Percentiles rank a stretch among this genome's conserved stretches.
phyloP scores from a whole-genome alignment of 2,329 filamentous ascomycete species.

The Paecilomyces formosus region DNA sequence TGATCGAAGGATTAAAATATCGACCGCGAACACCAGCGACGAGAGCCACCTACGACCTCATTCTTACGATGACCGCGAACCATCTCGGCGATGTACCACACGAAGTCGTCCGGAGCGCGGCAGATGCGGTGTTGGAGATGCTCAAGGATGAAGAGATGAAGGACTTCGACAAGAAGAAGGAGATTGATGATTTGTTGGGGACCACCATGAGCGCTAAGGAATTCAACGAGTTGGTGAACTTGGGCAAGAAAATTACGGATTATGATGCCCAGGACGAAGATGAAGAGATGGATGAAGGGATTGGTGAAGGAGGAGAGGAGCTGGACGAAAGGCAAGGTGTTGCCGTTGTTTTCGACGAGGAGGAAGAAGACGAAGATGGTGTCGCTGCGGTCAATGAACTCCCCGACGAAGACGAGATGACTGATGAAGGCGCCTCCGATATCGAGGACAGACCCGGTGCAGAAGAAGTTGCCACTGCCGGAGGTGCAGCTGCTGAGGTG shows the following conservation, averaged over 20 bases:
- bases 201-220: constrained; percentile 73
- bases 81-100: constrained; percentile 89
- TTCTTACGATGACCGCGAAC: constrained; percentile 81
- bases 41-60: constrained; percentile 86
- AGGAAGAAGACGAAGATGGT: constrained; percentile 78
- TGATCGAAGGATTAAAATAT: constrained; percentile 88
- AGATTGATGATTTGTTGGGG: constrained; percentile 90
- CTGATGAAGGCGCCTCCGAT: constrained; percentile 68
- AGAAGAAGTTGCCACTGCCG: constrained; percentile 43
- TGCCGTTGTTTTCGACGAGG: constrained; percentile 92
- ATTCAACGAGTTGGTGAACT: constrained; percentile 93
- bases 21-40: constrained; percentile 86
- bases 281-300: constrained; percentile 70
- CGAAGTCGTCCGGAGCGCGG: constrained; percentile 85
- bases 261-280: constrained; percentile 96
- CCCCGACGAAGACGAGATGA: constrained; percentile 69
- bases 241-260: constrained; percentile 98
- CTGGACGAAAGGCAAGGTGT: constrained; percentile 94
- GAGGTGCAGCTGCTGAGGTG: constrained; percentile 23
- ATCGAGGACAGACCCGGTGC: constrained; percentile 51
- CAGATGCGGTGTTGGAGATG: constrained; percentile 82
- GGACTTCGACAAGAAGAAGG: constrained; percentile 97
- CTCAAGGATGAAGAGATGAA: constrained; percentile 94
- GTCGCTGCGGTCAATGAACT: constrained; percentile 75
- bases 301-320: constrained; percentile 61